Conservation (phyloP, 1,284 basidiomycete species). For the Malassezia dermatis region DNA sequence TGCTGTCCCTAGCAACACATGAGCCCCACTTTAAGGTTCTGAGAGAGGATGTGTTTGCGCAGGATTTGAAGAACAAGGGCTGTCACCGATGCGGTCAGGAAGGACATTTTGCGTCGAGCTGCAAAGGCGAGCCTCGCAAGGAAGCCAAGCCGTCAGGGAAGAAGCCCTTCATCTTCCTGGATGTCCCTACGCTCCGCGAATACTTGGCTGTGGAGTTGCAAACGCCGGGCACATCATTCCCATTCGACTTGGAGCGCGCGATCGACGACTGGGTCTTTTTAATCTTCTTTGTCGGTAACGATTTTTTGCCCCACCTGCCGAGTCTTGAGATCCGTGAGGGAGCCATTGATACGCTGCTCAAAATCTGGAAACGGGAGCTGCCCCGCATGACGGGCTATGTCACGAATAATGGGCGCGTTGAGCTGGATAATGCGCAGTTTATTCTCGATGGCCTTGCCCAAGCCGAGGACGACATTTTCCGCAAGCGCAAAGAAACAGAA, state of each 20-base stretch:
- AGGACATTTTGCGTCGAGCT: conserved; percentile 88
- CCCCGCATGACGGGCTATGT: conserved; percentile 92
- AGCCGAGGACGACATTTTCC: conserved; percentile 91
- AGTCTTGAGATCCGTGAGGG: conserved; percentile 97
- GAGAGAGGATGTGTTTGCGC: conserved; percentile 91
- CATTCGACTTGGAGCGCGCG: conserved; percentile 89
- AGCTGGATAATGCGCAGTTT: conserved; percentile 74
- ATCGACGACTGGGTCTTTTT: conserved; percentile 99
- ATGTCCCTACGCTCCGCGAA: conserved; percentile 86
- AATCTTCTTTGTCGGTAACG: conserved; percentile 99
- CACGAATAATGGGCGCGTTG: conserved; percentile 82
- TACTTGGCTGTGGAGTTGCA: conserved; percentile 93
- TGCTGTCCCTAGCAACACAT: conserved; percentile 94
- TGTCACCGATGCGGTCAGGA: conserved; percentile 87
- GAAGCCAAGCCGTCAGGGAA: conserved; percentile 49
- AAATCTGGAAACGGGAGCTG: conserved; percentile 87
- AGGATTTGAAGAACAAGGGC: conserved; percentile 53
- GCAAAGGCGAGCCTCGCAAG: conserved; percentile 52
- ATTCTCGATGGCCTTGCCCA: conserved; percentile 87
- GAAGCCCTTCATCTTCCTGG: conserved; percentile 99
- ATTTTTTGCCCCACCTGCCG: conserved; percentile 95
- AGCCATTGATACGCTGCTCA: conserved; percentile 88
- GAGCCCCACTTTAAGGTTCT: conserved; percentile 95
- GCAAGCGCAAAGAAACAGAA: conserved; percentile 77
- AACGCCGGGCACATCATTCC: conserved; percentile 65